Base-by-base conservation (phyloP, 1,284 basidiomycete species). In the Fomitiporia mediterranea region DNA sequence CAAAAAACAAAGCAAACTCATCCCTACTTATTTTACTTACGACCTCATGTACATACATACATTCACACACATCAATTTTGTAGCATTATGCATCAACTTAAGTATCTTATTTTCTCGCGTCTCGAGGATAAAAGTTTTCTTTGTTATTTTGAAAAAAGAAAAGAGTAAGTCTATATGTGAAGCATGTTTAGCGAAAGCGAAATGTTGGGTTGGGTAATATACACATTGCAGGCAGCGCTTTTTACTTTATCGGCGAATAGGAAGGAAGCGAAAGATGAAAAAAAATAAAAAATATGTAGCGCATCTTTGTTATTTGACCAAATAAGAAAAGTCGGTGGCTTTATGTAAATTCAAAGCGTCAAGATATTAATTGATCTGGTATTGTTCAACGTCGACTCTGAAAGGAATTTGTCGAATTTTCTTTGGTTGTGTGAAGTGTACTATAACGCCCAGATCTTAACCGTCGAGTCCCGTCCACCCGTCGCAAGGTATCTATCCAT, bases 391-490 rank as follows among this genome's bases (percentile, higher is more conserved):
- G 37, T 39, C 37, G 11, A 4, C n/a, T n/a, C n/a, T n/a, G n/a
- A n/a, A n/a, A n/a, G n/a, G n/a, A n/a, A n/a, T n/a, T n/a, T n/a
- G n/a, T n/a, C n/a, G n/a, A n/a, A n/a, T n/a, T n/a, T n/a, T n/a
- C n/a, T n/a, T n/a, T n/a, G n/a, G n/a, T n/a, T n/a, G n/a, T n/a
- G n/a, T n/a, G n/a, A n/a, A n/a, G n/a, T 47, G 25, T n/a, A 35
- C 73, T 79, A 98, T 71, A 99, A 75, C 44, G 94, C 92, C 96
- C 96, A 99, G 57, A 98, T 86, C 75, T 98, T 98, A 64, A 98
- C 82, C 43, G 81, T 79, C 28, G 89, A 80, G 72, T 99, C 96
- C 55, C 87, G 83, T 52, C 88, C 94, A 42, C 97, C 97, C 25
- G 91, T 90, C 38, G 94, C 87, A 49, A 98, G 78, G 71, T 98